These are phyloP conservation scores for Lachancea nothofagi DNA, from an alignment of 805 yeast genomes.

Conservation along the genomic window DNA sequence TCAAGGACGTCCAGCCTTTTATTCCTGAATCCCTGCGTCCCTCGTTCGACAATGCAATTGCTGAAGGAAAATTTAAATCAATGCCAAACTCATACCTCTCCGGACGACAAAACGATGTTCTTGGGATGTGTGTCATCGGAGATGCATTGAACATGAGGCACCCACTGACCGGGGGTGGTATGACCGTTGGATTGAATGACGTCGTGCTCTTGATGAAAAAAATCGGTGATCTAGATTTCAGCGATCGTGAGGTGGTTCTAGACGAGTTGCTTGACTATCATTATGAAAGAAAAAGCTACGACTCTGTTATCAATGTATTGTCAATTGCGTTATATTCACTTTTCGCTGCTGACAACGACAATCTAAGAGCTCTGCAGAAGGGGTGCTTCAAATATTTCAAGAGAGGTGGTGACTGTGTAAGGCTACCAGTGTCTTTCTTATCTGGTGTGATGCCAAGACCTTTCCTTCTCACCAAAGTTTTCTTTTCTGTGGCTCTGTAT, in stretches of 20 bases:
- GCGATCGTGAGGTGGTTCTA: conserved; percentile 51
- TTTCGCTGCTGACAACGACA: conserved; percentile 76
- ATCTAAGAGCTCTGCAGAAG: conserved; percentile 63
- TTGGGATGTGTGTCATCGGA: conserved; percentile 80
- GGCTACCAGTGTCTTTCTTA: conserved; percentile 75
- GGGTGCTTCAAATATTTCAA: conserved; percentile 88
- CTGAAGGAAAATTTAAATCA: conserved; percentile 53
- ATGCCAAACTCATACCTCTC: conserved; percentile 94
- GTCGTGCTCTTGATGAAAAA: conserved; percentile 56
- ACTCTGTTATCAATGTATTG: conserved; percentile 80
- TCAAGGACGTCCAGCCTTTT: conserved; percentile 53
- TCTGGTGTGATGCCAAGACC: conserved; percentile 81
- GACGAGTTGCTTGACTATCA: conserved; percentile 64
- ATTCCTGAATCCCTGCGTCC: conserved; percentile 64
- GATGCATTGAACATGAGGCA: conserved; percentile 97
- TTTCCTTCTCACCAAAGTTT: conserved; percentile 68
- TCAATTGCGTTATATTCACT: conserved; percentile 85
- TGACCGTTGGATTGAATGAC: conserved; percentile 95
- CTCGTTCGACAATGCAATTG: conserved; percentile 61
- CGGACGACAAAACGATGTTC: conserved; percentile 62
- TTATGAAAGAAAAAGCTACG: conserved; percentile 67
- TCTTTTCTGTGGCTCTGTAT: conserved; percentile 85
- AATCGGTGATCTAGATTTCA: conserved; percentile 39
- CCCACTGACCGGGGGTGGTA: conserved; percentile 98
- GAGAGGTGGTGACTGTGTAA: conserved; percentile 75